Base-by-base conservation (phyloP, 2,329 filamentous ascomycete species). In the Davidsoniella eucalypti region DNA sequence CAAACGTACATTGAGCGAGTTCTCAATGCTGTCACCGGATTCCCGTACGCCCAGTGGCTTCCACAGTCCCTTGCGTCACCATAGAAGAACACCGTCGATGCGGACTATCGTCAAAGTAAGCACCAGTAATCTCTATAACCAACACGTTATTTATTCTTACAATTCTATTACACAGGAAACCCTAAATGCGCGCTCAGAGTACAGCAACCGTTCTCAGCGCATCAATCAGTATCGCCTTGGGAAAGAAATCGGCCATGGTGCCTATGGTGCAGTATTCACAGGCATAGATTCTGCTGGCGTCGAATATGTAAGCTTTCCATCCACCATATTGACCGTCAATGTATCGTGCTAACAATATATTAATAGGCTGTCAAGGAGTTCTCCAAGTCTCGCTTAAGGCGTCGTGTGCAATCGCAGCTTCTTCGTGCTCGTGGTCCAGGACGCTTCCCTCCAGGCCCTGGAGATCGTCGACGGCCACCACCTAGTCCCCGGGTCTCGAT, bases 201-300 rank as follows among this genome's bases (percentile, higher is more conserved):
- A 93, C 64, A 92, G 82, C 59, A 88, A 87, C 62, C 82, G 90
- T 58, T 72, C 93, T 61, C 86, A 93, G 61, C 77, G 80, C 52
- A 90, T 96, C 67, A 96, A 96, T 63, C 90, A 96, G 66, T 98
- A 96, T 64, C 73, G 83, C 52, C 92, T 98, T 60, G 81, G 84
- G 63, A 84, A 94, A 63, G 90, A 96, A 69, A 95, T 98, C 58
- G 92, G 92, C n/a, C 75, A 87, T 56, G 92, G 92, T 16, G 96
- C 90, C 0, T 98, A 94, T 63, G 92, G 92, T 6, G 83, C 88
- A 9, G 92, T 98, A 12, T 87, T 96, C 65, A 70, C 90, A 17
- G 92, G 87, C 18, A 79, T 78, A 2, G 90, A 98, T 66, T 87
- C 94, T 63, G 92, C 82, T 67, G 90, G 87, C 40, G 78, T 79